Base-by-base conservation (phyloP, 805 yeast species). In the Yamadazyma nakazawae region DNA sequence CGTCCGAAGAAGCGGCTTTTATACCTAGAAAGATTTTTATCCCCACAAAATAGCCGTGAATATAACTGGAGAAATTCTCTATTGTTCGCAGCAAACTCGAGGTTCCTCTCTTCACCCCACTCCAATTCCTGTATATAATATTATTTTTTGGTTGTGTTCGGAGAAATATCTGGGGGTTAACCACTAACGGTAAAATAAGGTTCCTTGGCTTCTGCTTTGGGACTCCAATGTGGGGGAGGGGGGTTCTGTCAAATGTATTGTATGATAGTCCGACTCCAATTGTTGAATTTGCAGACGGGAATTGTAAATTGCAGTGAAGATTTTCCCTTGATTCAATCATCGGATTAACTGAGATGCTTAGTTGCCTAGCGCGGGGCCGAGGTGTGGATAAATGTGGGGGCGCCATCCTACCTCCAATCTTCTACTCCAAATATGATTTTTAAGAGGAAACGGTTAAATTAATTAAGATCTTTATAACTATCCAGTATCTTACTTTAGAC, bases 1-100 rank as follows among this genome's bases (percentile, higher is more conserved):
- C 34, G 32, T 28, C 21, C 35, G 28, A 30, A 21, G 35, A 31
- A 14, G 35, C 24, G 19, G 36, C 10, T 30, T 40, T 30, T 40
- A 40, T 40, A 40, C 16, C 16, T 30, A 11, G 16, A 12, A 17
- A 30, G 30, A 30, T 13, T 17, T 40, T 34, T 26, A 16, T 40
- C 42, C 42, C 42, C 42, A 40, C 42, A 40, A 40, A 40, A 30
- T 38, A 24, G 32, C 32, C 40, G 41, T 38, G 34, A 38, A 12
- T 25, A 9, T 26, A n/a, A 26, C 31, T 38, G 41, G 41, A 38
- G 41, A 38, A 38, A 38, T 25, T 25, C 13, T 38, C 32, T 16
- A n/a, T 2, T 14, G 9, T 38, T 34, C 41, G 32, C 41, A 26
- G 19, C 28, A 37, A 12, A n/a, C 26, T 9, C 32, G 32, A 28